phyloP scores from a whole-genome alignment of 2,329 filamentous ascomycete genomes.

The Dactylellina cionopaga region DNA sequence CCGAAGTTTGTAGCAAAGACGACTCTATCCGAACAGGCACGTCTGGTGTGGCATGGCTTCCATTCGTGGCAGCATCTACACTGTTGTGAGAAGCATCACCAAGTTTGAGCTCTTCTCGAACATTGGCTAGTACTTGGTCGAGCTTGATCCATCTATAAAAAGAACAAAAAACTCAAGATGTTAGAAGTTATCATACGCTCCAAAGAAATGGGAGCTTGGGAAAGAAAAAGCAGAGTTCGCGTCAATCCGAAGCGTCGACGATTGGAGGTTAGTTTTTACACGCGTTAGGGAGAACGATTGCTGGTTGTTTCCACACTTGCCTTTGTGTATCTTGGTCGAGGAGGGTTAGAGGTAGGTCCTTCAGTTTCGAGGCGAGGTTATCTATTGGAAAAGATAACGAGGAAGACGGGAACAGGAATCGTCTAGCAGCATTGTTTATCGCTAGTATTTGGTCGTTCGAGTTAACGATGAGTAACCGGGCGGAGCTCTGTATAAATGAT shows the following conservation, averaged over 20 bases:
- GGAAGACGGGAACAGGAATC: slow-evolving; percentile 34
- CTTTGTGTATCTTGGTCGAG: slow-evolving; percentile 36
- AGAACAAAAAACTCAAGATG: slow-evolving; percentile 4
- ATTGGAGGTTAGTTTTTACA: slow-evolving; percentile 2
- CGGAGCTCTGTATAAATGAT: slow-evolving; percentile 36
- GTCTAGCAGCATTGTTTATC: slow-evolving; percentile 35
- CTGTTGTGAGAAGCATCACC: slow-evolving; percentile 25
- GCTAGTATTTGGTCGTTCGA: slow-evolving; percentile 31
- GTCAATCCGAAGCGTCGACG: not conserved
- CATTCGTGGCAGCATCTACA: slow-evolving; percentile 28
- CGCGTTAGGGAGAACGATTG: not conserved
- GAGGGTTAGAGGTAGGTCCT: slow-evolving; percentile 36
- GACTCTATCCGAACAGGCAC: slow-evolving; percentile 40
- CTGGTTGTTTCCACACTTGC: slow-evolving; percentile 40
- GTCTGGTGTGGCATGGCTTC: slow-evolving; percentile 16
- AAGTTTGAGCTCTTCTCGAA: slow-evolving; percentile 35
- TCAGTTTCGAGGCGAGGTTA: slow-evolving; percentile 9
- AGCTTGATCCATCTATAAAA: slow-evolving; percentile 43
- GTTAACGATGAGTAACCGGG: slow-evolving; percentile 35
- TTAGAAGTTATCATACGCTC: slow-evolving; percentile 23
- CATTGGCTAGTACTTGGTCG: slow-evolving; percentile 42
- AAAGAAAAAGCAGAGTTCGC: not conserved
- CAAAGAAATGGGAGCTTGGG: not conserved
- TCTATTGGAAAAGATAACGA: slow-evolving; percentile 6
- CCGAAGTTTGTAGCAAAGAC: slow-evolving; percentile 31